Percentiles rank a stretch among this genome's conserved stretches.
phyloP scores from a whole-genome alignment of 768 basidiomycete species.

The Trametes elegans region DNA sequence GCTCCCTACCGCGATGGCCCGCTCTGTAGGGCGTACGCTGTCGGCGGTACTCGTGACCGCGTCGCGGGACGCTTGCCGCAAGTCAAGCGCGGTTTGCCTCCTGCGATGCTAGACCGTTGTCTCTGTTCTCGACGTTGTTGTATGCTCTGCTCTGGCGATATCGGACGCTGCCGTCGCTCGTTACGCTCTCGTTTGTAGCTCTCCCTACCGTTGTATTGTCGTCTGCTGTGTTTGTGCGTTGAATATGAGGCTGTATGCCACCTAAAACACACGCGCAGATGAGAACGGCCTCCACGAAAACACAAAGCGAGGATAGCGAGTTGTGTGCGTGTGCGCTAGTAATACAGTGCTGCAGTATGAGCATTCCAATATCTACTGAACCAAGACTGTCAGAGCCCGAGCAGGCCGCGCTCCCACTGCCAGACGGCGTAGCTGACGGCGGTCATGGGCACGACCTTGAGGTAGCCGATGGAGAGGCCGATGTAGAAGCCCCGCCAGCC shows the following conservation, averaged over 20 bases:
- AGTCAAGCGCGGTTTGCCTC: too few relatives aligned
- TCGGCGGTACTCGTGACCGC: too few relatives aligned
- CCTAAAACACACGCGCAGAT: too few relatives aligned
- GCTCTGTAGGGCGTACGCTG: too few relatives aligned
- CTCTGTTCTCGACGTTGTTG: neutral
- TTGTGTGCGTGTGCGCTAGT: neutral
- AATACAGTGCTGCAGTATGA: constrained; percentile 9
- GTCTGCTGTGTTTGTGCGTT: too few relatives aligned
- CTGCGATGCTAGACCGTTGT: neutral
- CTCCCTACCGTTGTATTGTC: too few relatives aligned
- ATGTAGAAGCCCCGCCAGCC: constrained; percentile 91
- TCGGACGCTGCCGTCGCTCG: neutral
- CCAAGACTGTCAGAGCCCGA: constrained; percentile 28
- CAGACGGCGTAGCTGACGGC: constrained; percentile 91
- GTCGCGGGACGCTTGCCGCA: too few relatives aligned
- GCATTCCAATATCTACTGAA: neutral
- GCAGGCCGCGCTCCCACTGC: constrained; percentile 70
- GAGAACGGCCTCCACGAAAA: too few relatives aligned
- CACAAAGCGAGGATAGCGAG: too few relatives aligned
- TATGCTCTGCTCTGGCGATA: neutral
- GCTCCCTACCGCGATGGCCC: too few relatives aligned
- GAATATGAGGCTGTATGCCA: constrained; percentile 3
- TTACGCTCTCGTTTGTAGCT: neutral
- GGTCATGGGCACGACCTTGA: constrained; percentile 96
- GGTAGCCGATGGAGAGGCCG: constrained; percentile 86